A percentile compares a stretch with the other conserved stretches of the same genome.
These are phyloP conservation scores for Fraxinus angustifolia DNA, from an alignment of 305 asterid species.

Conservation along the genomic window DNA sequence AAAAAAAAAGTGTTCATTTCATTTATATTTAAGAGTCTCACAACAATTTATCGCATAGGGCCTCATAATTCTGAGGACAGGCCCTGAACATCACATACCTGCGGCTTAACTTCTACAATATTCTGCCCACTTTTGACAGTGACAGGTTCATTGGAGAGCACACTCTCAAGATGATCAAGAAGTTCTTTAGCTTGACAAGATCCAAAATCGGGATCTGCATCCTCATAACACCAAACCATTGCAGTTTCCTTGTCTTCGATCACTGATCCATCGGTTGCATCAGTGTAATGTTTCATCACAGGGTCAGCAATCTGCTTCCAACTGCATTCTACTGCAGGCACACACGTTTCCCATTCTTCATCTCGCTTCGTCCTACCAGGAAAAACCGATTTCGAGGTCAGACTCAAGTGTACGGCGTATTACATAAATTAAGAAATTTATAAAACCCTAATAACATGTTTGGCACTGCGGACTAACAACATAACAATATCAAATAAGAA, in stretches of 20 bases:
- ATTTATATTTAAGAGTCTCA: too few relatives aligned
- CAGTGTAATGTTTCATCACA: slow-evolving; percentile 75
- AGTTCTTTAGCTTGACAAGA: slow-evolving; percentile 90
- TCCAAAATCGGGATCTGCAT: slow-evolving; percentile 87
- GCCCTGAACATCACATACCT: slow-evolving; percentile 36
- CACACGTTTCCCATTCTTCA: slow-evolving; percentile 77
- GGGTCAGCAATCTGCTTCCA: slow-evolving; percentile 94
- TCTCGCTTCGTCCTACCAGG: slow-evolving; percentile 52
- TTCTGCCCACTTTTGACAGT: slow-evolving; percentile 75
- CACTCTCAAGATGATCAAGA: slow-evolving; percentile 85
- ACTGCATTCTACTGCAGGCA: slow-evolving; percentile 62
- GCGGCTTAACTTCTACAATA: slow-evolving; percentile 81
- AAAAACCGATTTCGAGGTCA: slow-evolving; percentile 8
- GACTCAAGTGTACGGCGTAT: background rate
- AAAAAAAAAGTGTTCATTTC: too few relatives aligned
- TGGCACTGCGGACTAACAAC: background rate
- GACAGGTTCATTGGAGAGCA: slow-evolving; percentile 81
- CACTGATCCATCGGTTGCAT: slow-evolving; percentile 81
- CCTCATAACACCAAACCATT: slow-evolving; percentile 80
- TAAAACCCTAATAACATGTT: background rate
- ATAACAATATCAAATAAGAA: background rate
- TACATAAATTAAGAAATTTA: background rate
- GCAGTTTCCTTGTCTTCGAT: slow-evolving; percentile 73
- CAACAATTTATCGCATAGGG: too few relatives aligned
- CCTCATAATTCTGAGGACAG: too few relatives aligned